Base-by-base conservation (phyloP, 441 rosid genomes). In the Pelargonium australe region DNA sequence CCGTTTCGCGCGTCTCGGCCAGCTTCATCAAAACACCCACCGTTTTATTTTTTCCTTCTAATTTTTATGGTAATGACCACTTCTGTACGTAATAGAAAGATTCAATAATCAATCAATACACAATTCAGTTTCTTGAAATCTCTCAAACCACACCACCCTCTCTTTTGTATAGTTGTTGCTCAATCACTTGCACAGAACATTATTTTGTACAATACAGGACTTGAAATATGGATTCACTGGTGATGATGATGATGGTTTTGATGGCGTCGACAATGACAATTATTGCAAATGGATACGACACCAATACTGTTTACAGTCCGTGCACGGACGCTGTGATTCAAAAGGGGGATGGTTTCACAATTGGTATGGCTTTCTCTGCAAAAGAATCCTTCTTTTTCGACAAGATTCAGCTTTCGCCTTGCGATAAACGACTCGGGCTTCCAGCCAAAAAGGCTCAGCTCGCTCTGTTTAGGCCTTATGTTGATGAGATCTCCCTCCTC, bases 401-500 rank as follows among this genome's bases (percentile, higher is more conserved):
- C 14, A 81, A 86, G 65, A 70, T 77, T 61, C 99, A 91, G 73
- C 89, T 88, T 75, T 94, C 99, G 0, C 99, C 97, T 16, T 89
- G 99, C 12, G 96, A 94, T 69, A 61, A 62, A 10, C 99, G 95
- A 20, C 96, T 91, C 10, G 79, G 74, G 60, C 82, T 94, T 3
- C 69, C 85, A 2, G 68, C 76, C 25, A 81, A 83, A 58, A 55
- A 5, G 44, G 89, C 94, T 0, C 80, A 83, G 74, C 84, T 94
- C 2, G 86, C 95, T 1, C 76, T 91, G 47, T 94, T 89, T 73
- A 73, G 97, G 81, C 96, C 97, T 0, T 80, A 80, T 74, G 88
- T 89, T 4, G 96, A 94, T 11, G 91, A 94, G 81, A 80, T 91
- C 45, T 84, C 99, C 68, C 91, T 91, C 67, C 91, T 94, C 16